A percentile compares a stretch with the other conserved stretches of the same genome.
Evolutionary conservation across 208 protist species (phyloP).

Genomic region (Trypanosoma congolense): DNA sequence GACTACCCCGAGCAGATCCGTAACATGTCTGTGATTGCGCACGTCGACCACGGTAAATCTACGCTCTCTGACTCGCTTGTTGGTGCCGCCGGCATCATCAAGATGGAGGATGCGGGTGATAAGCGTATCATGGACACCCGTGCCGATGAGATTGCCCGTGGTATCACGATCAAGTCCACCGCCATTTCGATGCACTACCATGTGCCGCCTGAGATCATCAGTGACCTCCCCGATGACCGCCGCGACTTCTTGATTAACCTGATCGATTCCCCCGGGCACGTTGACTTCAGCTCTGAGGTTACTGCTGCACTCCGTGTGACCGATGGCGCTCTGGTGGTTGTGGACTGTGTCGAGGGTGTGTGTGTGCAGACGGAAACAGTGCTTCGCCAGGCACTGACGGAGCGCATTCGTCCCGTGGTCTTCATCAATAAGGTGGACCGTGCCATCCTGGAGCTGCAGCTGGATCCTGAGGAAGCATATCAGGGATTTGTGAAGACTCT

Average conservation of each 20-base stretch:
- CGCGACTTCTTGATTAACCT: slow-evolving; percentile 95
- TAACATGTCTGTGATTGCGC: slow-evolving; percentile 79
- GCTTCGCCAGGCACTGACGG: slow-evolving; percentile 89
- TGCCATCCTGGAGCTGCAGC: slow-evolving; percentile 89
- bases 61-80: slow-evolving; percentile 97
- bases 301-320: slow-evolving; percentile 99
- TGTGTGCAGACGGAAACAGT: slow-evolving; percentile 99
- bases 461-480: slow-evolving; percentile 83
- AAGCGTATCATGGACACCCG: slow-evolving; percentile 72
- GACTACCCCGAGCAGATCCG: slow-evolving; percentile 64
- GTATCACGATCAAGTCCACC: slow-evolving; percentile 99
- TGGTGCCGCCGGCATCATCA: slow-evolving; percentile 94
- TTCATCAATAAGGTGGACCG: slow-evolving; percentile 99
- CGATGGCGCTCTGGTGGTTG: slow-evolving; percentile 98
- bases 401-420: slow-evolving; percentile 98
- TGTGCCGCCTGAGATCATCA: slow-evolving; percentile 71
- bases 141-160: slow-evolving; percentile 92
- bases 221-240: slow-evolving; percentile 49
- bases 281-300: slow-evolving; percentile 99
- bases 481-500: slow-evolving; percentile 74
- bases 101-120: slow-evolving; percentile 70
- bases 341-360: slow-evolving; percentile 99
- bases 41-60: slow-evolving; percentile 77
- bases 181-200: slow-evolving; percentile 98
- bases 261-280: slow-evolving; percentile 93